phyloP scores from a whole-genome alignment of 768 basidiomycete species.

The Podaxis sp. region DNA sequence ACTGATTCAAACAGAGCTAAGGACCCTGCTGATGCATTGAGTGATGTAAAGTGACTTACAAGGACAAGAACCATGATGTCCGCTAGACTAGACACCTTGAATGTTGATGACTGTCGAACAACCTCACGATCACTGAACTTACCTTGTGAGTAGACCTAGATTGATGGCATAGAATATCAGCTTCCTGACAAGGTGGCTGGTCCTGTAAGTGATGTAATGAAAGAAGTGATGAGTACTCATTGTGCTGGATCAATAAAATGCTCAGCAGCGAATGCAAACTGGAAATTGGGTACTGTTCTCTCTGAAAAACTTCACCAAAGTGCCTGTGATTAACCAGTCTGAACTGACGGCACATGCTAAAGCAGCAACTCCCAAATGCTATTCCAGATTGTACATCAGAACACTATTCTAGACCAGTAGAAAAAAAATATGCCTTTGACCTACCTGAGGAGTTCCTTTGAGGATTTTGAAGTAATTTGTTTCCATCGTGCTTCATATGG shows the following conservation, averaged over 20 bases:
- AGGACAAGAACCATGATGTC: slow-evolving; percentile 10
- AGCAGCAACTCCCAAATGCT: slow-evolving; percentile 8
- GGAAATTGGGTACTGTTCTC: slow-evolving; percentile 3
- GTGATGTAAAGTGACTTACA: not conserved
- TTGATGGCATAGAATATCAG: slow-evolving; percentile 13
- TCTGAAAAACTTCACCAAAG: slow-evolving; percentile 9
- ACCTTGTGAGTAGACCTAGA: slow-evolving; percentile 9
- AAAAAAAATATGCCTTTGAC: not conserved
- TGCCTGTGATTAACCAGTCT: slow-evolving; percentile 11
- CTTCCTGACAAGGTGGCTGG: slow-evolving; percentile 2
- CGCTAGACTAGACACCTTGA: not conserved
- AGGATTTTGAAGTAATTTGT: not conserved
- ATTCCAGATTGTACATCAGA: not conserved
- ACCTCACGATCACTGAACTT: not conserved
- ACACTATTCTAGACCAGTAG: not conserved
- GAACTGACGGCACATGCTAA: slow-evolving; percentile 7
- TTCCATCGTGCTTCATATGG: not conserved
- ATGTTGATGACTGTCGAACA: not conserved
- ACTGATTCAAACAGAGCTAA: not conserved
- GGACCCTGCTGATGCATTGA: not conserved
- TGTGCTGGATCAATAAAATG: not conserved
- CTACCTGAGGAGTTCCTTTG: not conserved
- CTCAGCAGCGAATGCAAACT: not conserved
- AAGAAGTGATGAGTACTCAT: not conserved
- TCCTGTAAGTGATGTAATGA: not conserved